Evolutionary conservation across 345 rosid species (phyloP), one percentile per base, ranked within the genome.

Genomic region (Pistacia integerrima): DNA sequence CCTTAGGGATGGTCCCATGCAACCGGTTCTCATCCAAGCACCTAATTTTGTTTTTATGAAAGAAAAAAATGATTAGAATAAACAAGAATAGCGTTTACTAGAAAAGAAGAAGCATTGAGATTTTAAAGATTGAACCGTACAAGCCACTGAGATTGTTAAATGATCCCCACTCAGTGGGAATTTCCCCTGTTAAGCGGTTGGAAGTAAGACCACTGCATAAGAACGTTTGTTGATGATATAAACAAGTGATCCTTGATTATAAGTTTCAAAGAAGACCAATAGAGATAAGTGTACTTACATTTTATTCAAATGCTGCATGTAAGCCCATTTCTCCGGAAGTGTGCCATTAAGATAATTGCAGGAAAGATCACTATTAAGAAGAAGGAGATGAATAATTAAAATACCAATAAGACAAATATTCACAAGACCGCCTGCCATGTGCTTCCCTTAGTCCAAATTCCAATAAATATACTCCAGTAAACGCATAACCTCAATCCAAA

Each of bases 341-440:
- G 78, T 78, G 72, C 94, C 94, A 44, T 57, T 83, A 44, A 90
- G 81, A 85, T 85, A 85, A 79, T 90, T 90, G 85, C 87, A 85
- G 36, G 89, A 82, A 30, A 88, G 82, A 84, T 90, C 94, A 49
- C 54, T 49, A 13, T 49, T 49, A 49, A 49, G 54, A 49, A 49
- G 54, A 49, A 49, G 13, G 11, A 8, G 13, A 49, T 49, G 54
- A 49, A 49, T 46, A 46, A 30, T 30, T 10, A 46, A 46, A 5
- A 10, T 6, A 46, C 11, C 49, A 46, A 30, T 30, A 30, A 30
- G 33, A 30, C 33, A 30, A 30, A 30, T 30, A 30, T 30, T 30
- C 33, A 30, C 33, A 30, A 30, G 2, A 30, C 33, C 33, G 33
- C 33, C 1, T 30, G 33, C 33, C 33, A 30, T 30, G 33, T 30